phyloP scores from a whole-genome alignment of 2,329 filamentous ascomycete species.

The Lachnum nothofagi region DNA sequence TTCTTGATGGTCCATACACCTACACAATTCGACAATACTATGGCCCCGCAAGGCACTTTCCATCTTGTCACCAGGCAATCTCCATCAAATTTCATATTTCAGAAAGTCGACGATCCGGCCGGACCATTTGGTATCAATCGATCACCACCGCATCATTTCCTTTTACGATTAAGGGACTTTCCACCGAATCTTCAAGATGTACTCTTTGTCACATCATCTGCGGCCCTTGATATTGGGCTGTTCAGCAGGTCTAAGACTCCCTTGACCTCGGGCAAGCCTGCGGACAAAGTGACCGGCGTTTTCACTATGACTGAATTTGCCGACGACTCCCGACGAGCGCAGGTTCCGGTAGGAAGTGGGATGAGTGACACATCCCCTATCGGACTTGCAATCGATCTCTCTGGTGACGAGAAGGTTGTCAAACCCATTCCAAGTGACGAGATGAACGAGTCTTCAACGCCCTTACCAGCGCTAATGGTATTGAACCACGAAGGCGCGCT shows the following conservation, averaged over 20 bases:
- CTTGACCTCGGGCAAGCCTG: conserved; percentile 55
- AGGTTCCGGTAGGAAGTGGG: conserved; percentile 65
- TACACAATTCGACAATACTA: conserved; percentile 49
- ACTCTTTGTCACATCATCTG: conserved; percentile 76
- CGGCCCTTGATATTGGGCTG: conserved; percentile 71
- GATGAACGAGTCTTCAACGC: conserved; percentile 70
- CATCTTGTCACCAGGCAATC: conserved; percentile 70
- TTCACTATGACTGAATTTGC: conserved; percentile 70
- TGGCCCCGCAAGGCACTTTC: conserved; percentile 61
- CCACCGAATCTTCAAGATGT: conserved; percentile 75
- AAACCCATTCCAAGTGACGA: conserved; percentile 75
- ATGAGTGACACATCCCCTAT: conserved; percentile 70
- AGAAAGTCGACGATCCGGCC: conserved; percentile 70
- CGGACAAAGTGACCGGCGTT: conserved; percentile 56
- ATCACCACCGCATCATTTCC: conserved; percentile 68
- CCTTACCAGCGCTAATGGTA: conserved; percentile 76
- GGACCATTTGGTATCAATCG: conserved; percentile 63
- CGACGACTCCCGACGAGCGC: conserved; percentile 70
- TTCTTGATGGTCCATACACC: conserved; percentile 77
- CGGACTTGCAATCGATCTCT: conserved; percentile 79
- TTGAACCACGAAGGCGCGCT: conserved; percentile 86
- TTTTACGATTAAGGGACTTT: conserved; percentile 73
- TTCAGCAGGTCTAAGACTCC: conserved; percentile 68
- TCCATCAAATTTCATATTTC: conserved; percentile 59
- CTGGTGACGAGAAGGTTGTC: conserved; percentile 69